Evolutionary conservation across 306 rosid species (phyloP), one percentile per base, ranked within the genome.

Genomic region (Prosopis cineraria): DNA sequence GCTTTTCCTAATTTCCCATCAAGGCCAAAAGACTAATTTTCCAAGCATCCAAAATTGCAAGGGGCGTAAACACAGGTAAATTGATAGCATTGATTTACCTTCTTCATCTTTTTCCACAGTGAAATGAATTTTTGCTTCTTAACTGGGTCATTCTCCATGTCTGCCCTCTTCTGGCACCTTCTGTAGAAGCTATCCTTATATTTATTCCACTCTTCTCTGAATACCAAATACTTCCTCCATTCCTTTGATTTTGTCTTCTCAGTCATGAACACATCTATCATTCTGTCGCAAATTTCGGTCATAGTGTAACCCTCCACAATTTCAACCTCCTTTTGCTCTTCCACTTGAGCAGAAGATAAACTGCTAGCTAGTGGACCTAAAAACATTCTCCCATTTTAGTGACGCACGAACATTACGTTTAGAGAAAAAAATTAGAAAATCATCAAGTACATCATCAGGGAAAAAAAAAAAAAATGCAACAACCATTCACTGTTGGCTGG

Each of bases 151-250:
- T 17, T 88, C 87, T 92, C 95, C 80, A 77, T 78, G 14, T 89
- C 88, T 4, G 90, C 97, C 56, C 90, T 86, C 29, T 70, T 79
- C 81, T 74, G 83, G 78, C 97, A 92, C 70, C 94, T 87, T 44
- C 24, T 77, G 76, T 89, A 94, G 84, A 94, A 92, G 81, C 79
- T 77, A 52, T 89, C 89, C 77, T 85, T 90, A 78, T 94, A 92
- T 66, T 90, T 92, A 29, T 84, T 86, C 97, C 98, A 94, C 31
- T 94, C 98, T 76, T 92, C 97, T 73, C 96, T 92, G 77, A 86
- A 92, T 27, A 90, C 89, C 89, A 94, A 79, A 80, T 82, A 87
- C 84, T 83, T 89, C 85, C 86, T 88, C 98, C 97, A 94, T 75
- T 94, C 92, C 75, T 84, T 94, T 17, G 93, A 59, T 82, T 87